phyloP scores from a whole-genome alignment of 2,329 filamentous ascomycete species.

The Magnaporthiopsis incrustans region DNA sequence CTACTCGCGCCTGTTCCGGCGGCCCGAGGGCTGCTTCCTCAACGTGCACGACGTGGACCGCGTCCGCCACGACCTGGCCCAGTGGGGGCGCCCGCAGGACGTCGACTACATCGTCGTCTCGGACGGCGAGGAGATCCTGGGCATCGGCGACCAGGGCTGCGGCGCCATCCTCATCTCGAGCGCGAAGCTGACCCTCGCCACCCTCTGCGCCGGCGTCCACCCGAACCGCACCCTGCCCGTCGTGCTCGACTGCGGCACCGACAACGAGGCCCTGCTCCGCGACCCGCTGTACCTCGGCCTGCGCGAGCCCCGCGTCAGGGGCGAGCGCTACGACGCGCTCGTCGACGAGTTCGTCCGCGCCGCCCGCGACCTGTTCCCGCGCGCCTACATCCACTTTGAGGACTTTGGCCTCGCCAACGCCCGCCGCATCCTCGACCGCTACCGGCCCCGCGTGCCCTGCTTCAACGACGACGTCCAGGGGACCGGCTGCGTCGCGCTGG shows the following conservation, averaged over 20 bases:
- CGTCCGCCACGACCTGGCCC: conserved; percentile 57
- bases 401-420: conserved; percentile 77
- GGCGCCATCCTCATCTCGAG: conserved; percentile 78
- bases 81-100: conserved; percentile 63
- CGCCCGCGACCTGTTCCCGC: conserved; percentile 63
- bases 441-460: conserved; percentile 65
- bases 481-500: conserved; percentile 79
- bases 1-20: conserved; percentile 69
- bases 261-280: conserved; percentile 66
- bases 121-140: conserved; percentile 66
- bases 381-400: conserved; percentile 81
- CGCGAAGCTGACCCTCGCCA: conserved; percentile 76
- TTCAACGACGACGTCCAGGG: conserved; percentile 93
- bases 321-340: conserved; percentile 67
- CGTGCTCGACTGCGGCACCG: conserved; percentile 77
- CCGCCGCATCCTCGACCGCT: conserved; percentile 66
- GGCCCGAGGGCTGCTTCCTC: conserved; percentile 73
- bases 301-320: conserved; percentile 55
- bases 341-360: conserved; percentile 66
- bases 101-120: conserved; percentile 79
- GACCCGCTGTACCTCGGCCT: conserved; percentile 77
- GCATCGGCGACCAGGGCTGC: conserved; percentile 83
- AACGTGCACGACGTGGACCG: conserved; percentile 62
- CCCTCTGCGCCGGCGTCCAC: conserved; percentile 79
- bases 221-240: conserved; percentile 72